Percentiles rank a stretch among this genome's conserved stretches.
Conservation (phyloP, 2,329 filamentous ascomycete genomes). For the Ceratocystis smalleyi region DNA sequence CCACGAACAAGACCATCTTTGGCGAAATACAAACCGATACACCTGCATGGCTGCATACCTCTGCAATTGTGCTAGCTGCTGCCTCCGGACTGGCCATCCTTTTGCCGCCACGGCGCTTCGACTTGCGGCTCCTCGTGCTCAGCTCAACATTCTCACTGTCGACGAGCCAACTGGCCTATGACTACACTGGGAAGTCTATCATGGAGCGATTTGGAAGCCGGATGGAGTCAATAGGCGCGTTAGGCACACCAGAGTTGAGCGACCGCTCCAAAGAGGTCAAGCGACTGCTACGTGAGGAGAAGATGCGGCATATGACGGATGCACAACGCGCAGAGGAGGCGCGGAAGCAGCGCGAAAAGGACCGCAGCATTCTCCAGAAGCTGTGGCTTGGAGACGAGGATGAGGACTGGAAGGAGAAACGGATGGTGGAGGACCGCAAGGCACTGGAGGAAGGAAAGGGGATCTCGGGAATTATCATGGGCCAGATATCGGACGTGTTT, state of each 20-base stretch:
- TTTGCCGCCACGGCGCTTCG: conserved; percentile 36
- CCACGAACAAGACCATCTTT: background rate
- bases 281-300: conserved; percentile 33
- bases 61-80: conserved; percentile 33
- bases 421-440: conserved; percentile 35
- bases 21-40: conserved; percentile 17
- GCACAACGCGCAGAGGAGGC: conserved; percentile 23
- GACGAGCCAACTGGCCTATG: conserved; percentile 39
- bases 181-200: conserved; percentile 41
- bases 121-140: conserved; percentile 36
- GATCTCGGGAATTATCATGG: conserved; percentile 39
- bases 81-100: conserved; percentile 33
- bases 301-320: conserved; percentile 24
- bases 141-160: conserved; percentile 35
- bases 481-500: conserved; percentile 42
- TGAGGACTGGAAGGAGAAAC: conserved; percentile 39
- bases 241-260: conserved; percentile 35
- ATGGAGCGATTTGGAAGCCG: conserved; percentile 32
- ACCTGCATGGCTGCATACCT: conserved; percentile 30
- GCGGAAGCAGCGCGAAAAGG: conserved; percentile 22
- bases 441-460: conserved; percentile 41
- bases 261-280: conserved; percentile 37
- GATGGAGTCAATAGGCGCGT: conserved; percentile 25
- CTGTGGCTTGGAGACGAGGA: conserved; percentile 45
- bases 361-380: conserved; percentile 27